Percentiles rank a stretch among this genome's conserved stretches.
phyloP scores from a whole-genome alignment of 805 yeast species.

The Metschnikowia borealis region DNA sequence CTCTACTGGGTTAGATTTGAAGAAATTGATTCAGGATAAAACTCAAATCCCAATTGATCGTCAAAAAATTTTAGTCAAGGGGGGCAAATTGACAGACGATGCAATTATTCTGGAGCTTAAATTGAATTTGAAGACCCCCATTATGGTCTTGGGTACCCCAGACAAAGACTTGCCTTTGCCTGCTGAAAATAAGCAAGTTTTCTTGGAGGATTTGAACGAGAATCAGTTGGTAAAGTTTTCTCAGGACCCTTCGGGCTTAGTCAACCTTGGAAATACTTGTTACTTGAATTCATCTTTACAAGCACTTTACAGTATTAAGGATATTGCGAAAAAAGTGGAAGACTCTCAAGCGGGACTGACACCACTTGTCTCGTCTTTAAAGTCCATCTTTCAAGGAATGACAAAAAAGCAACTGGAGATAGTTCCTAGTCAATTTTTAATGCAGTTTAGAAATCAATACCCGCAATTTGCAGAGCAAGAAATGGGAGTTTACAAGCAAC shows the following conservation, averaged over 20 bases:
- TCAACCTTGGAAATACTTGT: constrained; percentile 74
- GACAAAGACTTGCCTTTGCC: constrained; percentile 53
- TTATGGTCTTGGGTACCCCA: constrained; percentile 93
- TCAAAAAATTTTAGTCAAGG: constrained; percentile 86
- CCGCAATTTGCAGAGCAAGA: constrained; percentile 91
- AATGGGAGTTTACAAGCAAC: constrained; percentile 80
- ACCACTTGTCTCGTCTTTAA: constrained; percentile 33
- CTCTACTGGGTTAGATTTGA: constrained; percentile 60
- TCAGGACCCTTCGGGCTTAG: constrained; percentile 60
- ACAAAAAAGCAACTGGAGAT: constrained; percentile 43
- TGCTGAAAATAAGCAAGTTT: constrained; percentile 53
- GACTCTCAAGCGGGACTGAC: constrained; percentile 9
- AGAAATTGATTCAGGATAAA: constrained; percentile 60
- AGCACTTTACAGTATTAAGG: constrained; percentile 46
- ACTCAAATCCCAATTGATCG: constrained; percentile 86
- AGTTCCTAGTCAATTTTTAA: constrained; percentile 65
- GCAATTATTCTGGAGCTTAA: constrained; percentile 47
- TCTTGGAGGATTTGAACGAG: constrained; percentile 65
- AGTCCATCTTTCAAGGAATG: constrained; percentile 45
- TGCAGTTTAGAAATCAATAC: constrained; percentile 58
- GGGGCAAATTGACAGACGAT: constrained; percentile 82
- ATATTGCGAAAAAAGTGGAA: constrained; percentile 29
- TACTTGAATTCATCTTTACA: constrained; percentile 70
- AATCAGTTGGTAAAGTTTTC: constrained; percentile 35
- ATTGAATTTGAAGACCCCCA: constrained; percentile 59